Evolutionary conservation across 2,329 filamentous ascomycete species (phyloP).

Genomic region (Thelonectria blattea): DNA sequence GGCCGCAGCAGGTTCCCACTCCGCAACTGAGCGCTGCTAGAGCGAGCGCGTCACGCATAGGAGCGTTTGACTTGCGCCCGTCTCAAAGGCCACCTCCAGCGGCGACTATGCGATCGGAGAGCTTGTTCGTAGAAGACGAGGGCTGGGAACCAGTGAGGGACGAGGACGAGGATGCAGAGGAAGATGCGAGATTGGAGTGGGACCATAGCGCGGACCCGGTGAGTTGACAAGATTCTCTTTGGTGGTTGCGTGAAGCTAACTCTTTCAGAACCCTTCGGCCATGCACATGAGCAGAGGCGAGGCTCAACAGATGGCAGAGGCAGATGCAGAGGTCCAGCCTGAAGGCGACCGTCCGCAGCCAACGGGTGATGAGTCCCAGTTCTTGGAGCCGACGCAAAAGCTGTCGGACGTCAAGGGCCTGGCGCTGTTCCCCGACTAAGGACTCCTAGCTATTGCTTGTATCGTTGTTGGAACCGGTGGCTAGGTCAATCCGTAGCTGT

Average conservation of each 20-base stretch:
- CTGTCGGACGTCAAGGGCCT: conserved; percentile 68
- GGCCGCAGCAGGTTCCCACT: conserved; percentile 40
- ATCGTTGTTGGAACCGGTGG: conserved; percentile 18
- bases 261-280: conserved; percentile 49
- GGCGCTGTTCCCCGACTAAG: conserved; percentile 51
- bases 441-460: background rate
- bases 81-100: conserved; percentile 61
- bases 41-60: conserved; percentile 44
- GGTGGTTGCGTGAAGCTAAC: conserved; percentile 37
- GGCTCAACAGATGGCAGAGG: conserved; percentile 29
- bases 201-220: conserved; percentile 71
- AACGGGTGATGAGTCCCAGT: conserved; percentile 41
- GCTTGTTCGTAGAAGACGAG: conserved; percentile 78
- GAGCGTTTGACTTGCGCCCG: conserved; percentile 55
- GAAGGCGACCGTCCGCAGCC: conserved; percentile 31
- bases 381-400: conserved; percentile 74
- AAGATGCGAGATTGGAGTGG: conserved; percentile 74
- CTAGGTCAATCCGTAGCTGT: conserved; percentile 32
- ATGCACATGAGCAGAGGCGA: conserved; percentile 51
- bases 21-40: conserved; percentile 44
- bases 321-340: conserved; percentile 5
- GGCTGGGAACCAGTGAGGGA: conserved; percentile 73
- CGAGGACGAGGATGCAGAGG: conserved; percentile 67
- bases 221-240: conserved; percentile 39
- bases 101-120: conserved; percentile 67